Conservation (phyloP, 805 yeast genomes). For the Ascoidea rubescens region DNA sequence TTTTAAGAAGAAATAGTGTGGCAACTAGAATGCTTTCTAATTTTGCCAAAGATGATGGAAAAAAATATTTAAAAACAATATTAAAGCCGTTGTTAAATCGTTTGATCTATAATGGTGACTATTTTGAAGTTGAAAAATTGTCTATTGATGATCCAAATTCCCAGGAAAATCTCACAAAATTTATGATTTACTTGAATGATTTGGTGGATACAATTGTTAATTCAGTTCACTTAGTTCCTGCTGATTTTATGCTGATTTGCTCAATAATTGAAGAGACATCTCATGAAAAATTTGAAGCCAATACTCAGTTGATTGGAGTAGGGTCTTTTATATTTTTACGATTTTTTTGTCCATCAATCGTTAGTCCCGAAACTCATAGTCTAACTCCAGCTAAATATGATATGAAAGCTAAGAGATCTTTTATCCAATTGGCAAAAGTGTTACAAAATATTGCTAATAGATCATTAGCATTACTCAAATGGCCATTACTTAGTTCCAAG, state of each 20-base stretch:
- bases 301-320: constrained; percentile 55
- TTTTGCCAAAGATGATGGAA: constrained; percentile 57
- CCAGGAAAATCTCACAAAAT: constrained; percentile 22
- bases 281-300: constrained; percentile 32
- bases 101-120: constrained; percentile 32
- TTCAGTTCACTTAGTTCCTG: constrained; percentile 48
- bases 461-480: constrained; percentile 47
- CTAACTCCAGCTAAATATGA: constrained; percentile 12
- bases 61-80: constrained; percentile 35
- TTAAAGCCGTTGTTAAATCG: constrained; percentile 45
- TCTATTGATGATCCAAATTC: constrained; percentile 21
- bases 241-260: constrained; percentile 63
- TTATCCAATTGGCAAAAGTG: constrained; percentile 70
- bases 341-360: constrained; percentile 78
- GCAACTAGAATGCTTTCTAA: constrained; percentile 68
- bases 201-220: constrained; percentile 44
- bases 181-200: constrained; percentile 39
- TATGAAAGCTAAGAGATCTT: constrained; percentile 35
- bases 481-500: constrained; percentile 36
- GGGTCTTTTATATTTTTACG: constrained; percentile 81
- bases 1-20: constrained; percentile 68
- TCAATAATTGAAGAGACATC: constrained; percentile 45
- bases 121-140: constrained; percentile 53
- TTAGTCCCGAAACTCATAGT: constrained; percentile 55
- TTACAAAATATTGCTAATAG: constrained; percentile 84